These are phyloP conservation scores for Naumovozyma dairenensis DNA, from an alignment of 805 yeast genomes.

Conservation along the genomic window DNA sequence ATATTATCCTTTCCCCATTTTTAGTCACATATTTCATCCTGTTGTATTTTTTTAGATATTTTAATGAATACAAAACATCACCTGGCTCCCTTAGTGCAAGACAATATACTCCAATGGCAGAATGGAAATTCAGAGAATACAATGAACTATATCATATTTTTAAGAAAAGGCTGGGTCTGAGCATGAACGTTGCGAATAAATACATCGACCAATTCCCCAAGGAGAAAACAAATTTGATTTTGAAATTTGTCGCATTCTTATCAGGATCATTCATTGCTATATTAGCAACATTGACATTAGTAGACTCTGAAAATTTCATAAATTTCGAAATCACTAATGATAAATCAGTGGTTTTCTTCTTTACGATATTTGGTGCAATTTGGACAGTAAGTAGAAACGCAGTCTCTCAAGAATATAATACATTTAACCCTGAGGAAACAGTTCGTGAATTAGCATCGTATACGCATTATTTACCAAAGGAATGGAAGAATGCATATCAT, in stretches of 20 bases:
- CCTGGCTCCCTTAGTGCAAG: conserved; percentile 77
- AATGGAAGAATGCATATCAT: conserved; percentile 81
- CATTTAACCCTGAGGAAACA: conserved; percentile 92
- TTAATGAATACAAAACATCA: conserved; percentile 82
- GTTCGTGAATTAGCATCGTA: conserved; percentile 68
- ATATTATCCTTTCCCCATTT: conserved; percentile 75
- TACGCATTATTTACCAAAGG: conserved; percentile 82
- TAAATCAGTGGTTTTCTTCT: conserved; percentile 74
- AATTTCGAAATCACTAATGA: conserved; percentile 81
- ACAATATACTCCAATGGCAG: conserved; percentile 88
- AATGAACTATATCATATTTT: conserved; percentile 89
- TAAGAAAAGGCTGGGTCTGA: conserved; percentile 63
- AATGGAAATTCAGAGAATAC: conserved; percentile 90
- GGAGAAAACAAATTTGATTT: conserved; percentile 46
- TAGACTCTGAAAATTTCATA: conserved; percentile 86
- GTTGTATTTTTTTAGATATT: conserved; percentile 79
- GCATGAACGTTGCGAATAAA: conserved; percentile 68
- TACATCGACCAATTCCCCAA: conserved; percentile 91
- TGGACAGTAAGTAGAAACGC: conserved; percentile 77
- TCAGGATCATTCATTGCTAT: conserved; percentile 87
- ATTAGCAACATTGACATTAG: conserved; percentile 60
- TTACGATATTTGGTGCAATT: conserved; percentile 77
- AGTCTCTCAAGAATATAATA: conserved; percentile 51
- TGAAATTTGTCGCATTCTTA: conserved; percentile 59
- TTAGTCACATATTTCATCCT: conserved; percentile 74